These are phyloP conservation scores for Fusarium anguioides DNA, from an alignment of 2,329 filamentous ascomycete species.

Conservation along the genomic window DNA sequence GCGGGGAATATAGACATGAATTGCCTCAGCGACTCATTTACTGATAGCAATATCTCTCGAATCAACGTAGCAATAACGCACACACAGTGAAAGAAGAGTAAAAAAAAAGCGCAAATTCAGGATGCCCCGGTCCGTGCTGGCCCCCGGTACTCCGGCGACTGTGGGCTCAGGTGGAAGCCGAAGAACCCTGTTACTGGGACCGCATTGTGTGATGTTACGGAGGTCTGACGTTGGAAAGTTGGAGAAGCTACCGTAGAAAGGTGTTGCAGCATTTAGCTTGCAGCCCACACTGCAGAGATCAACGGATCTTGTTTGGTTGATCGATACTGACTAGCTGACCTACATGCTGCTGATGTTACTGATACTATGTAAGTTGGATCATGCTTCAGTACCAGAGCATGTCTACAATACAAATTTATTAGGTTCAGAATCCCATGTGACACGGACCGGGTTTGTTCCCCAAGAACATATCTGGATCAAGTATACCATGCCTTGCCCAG, in stretches of 20 bases:
- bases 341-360: not conserved
- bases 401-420: too few species aligned
- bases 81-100: not conserved
- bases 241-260: slow-evolving; percentile 19
- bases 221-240: slow-evolving; percentile 22
- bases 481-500: too few species aligned
- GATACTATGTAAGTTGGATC: not conserved
- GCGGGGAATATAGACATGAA: slow-evolving; percentile 20
- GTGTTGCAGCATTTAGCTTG: slow-evolving; percentile 13
- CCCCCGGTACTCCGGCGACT: slow-evolving; percentile 35
- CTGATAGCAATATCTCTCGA: not conserved
- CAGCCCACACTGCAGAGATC: not conserved
- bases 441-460: slow-evolving; percentile 11
- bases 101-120: slow-evolving; percentile 14
- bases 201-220: slow-evolving; percentile 16
- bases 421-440: slow-evolving; percentile 12
- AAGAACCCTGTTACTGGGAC: slow-evolving; percentile 31
- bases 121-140: slow-evolving; percentile 20
- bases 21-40: not conserved
- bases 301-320: not conserved
- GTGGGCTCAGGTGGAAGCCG: slow-evolving; percentile 32
- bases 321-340: not conserved
- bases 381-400: not conserved
- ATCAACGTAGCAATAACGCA: not conserved
- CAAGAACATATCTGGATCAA: slow-evolving; percentile 6